phyloP scores from a whole-genome alignment of 176 grass and related monocot genomes.

The Stipa capillata region DNA sequence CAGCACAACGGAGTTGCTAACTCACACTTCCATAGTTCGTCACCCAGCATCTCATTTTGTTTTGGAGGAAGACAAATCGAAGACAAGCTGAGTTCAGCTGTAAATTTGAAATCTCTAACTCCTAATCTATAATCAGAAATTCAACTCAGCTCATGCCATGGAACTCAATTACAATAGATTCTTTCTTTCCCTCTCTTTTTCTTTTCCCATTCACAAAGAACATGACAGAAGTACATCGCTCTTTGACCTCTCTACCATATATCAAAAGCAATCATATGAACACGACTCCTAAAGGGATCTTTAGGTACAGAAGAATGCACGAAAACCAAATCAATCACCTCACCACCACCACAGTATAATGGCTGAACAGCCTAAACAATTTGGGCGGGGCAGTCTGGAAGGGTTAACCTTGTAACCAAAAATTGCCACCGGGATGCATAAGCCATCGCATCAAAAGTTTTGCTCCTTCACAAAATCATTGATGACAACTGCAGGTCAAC shows the following conservation, averaged over 20 bases:
- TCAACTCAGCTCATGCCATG: neutral
- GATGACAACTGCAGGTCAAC: neutral
- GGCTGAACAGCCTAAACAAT: neutral
- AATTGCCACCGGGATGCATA: neutral
- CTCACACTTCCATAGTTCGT: neutral
- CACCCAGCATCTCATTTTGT: too few species aligned
- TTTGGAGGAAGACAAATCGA: too few species aligned
- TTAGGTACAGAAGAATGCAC: constrained; percentile 12
- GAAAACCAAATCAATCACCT: constrained; percentile 3
- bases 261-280: neutral
- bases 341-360: neutral
- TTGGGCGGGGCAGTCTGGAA: neutral
- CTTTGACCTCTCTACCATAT: constrained; percentile 8
- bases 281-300: neutral
- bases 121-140: neutral
- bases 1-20: neutral
- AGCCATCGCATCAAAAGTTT: neutral
- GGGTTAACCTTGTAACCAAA: neutral
- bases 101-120: neutral
- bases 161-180: constrained; percentile 2
- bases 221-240: neutral
- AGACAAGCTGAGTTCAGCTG: neutral
- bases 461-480: neutral
- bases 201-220: constrained; percentile 11
- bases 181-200: neutral